Base-by-base conservation (phyloP, 768 basidiomycete species). In the Tylopilus vinaceipallidus region DNA sequence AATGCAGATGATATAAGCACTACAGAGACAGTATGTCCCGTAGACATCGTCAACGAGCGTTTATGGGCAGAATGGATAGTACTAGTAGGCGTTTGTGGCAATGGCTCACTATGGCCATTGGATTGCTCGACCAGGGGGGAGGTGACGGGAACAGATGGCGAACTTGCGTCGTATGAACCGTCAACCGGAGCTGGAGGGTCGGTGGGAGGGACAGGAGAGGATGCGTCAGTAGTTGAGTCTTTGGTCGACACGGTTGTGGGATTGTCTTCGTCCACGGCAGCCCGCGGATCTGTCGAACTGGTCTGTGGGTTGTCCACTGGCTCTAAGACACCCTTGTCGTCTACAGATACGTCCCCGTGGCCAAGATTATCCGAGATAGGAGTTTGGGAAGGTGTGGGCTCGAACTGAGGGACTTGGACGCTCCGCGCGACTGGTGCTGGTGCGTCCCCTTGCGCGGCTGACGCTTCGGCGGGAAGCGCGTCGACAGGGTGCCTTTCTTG, bases 1-100 rank as follows among this genome's bases (percentile, higher is more conserved):
- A 97, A 70, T 4, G 94, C 92, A 12, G 90, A 86, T 6, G 87
- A 78, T 55, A 93, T 88, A 43, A 93, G 76, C 20, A 91, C 86
- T 36, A 84, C 78, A 2, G 89, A 91, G 35, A 91, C 86, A 8
- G 79, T 83, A 58, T 82, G 77, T 6, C 89, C 88, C 62, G 75
- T 81, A 53, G 81, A 81, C 47, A 84, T 76, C 37, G 82, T 84
- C 60, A 84, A 64, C 5, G 83, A 83, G 38, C 80, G 75, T 56
- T 68, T 77, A 57, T 84, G 83, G 37, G 60, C n/a, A 22, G 59
- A 45, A 40, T 47, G 47, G 34, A 24, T n/a, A 29, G 49, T 39
- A 29, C 50, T 52, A 22, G 56, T 49, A 9, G 69, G 61, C 19
- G 63, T 60, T 22, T 60, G 54, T 19, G 63, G 44, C 30, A 24